Percentiles rank a stretch among this genome's conserved stretches.
phyloP scores from a whole-genome alignment of 225 moss, liverwort and hornwort species.

The Takakia lepidozioides region DNA sequence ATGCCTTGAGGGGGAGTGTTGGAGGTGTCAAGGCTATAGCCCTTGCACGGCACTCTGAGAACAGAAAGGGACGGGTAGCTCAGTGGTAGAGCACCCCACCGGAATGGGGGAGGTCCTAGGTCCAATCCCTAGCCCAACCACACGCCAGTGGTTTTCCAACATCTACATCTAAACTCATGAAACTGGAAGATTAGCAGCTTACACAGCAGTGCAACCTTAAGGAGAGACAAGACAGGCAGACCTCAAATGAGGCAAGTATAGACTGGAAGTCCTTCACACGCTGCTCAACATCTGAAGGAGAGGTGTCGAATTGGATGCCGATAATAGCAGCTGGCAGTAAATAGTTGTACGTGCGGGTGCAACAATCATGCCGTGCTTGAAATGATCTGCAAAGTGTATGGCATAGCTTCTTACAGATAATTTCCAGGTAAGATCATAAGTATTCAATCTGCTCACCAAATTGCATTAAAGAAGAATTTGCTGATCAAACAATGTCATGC shows the following conservation, averaged over 20 bases:
- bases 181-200: too few relatives aligned
- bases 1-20: too few relatives aligned
- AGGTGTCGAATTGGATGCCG: slow-evolving; percentile 34
- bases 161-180: too few relatives aligned
- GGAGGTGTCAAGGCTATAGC: too few relatives aligned
- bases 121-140: too few relatives aligned
- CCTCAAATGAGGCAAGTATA: slow-evolving; percentile 64
- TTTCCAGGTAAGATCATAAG: background rate
- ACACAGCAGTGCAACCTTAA: too few relatives aligned
- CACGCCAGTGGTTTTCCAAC: too few relatives aligned
- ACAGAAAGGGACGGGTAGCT: too few relatives aligned
- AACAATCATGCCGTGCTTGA: slow-evolving; percentile 83
- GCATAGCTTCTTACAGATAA: background rate
- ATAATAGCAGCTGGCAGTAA: slow-evolving; percentile 71
- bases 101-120: too few relatives aligned
- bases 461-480: too few relatives aligned
- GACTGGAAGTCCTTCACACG: slow-evolving; percentile 52
- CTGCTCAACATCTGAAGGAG: slow-evolving; percentile 29
- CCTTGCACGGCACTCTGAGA: too few relatives aligned
- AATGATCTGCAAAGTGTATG: slow-evolving; percentile 54
- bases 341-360: slow-evolving; percentile 77
- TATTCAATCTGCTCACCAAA: background rate
- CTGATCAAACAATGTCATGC: slow-evolving; percentile 3
- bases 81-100: too few relatives aligned
- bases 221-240: slow-evolving; percentile 25